Evolutionary conservation across 192 early-diverging fungal species (phyloP).

Genomic region (Coemansia sp.): DNA sequence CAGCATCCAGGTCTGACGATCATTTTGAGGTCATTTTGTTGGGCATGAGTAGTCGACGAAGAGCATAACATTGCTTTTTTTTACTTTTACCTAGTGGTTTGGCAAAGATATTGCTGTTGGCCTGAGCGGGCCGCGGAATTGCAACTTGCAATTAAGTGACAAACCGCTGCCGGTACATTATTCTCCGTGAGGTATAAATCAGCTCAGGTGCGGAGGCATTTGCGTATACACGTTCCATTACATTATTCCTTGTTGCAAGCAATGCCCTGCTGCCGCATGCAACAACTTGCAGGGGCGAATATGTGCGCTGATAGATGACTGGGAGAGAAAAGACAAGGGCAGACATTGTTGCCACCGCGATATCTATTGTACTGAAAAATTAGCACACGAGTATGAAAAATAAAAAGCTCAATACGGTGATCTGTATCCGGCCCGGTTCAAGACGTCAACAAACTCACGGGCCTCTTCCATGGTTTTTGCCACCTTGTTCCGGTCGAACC

Average conservation of each 20-base stretch:
- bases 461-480: slow-evolving; percentile 36
- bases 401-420: slow-evolving; percentile 35
- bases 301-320: slow-evolving; percentile 5
- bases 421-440: slow-evolving; percentile 46
- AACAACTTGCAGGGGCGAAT: background rate
- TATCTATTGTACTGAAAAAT: background rate
- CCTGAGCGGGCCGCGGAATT: background rate
- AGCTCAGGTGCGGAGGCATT: background rate
- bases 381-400: background rate
- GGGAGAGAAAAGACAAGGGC: background rate
- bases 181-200: background rate
- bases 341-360: background rate
- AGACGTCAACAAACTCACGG: slow-evolving; percentile 43
- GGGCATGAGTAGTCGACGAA: background rate
- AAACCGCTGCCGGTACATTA: background rate
- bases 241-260: background rate
- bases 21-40: background rate
- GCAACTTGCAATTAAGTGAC: background rate
- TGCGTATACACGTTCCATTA: background rate
- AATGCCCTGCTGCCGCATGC: slow-evolving; percentile 6
- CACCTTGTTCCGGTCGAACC: slow-evolving; percentile 32
- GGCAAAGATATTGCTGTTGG: background rate
- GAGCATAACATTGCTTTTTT: background rate
- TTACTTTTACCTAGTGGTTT: background rate
- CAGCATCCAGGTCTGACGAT: background rate